A percentile compares a stretch with the other conserved stretches of the same genome.
phyloP scores from a whole-genome alignment of 208 protist species.

The Phytomonas serpens region DNA sequence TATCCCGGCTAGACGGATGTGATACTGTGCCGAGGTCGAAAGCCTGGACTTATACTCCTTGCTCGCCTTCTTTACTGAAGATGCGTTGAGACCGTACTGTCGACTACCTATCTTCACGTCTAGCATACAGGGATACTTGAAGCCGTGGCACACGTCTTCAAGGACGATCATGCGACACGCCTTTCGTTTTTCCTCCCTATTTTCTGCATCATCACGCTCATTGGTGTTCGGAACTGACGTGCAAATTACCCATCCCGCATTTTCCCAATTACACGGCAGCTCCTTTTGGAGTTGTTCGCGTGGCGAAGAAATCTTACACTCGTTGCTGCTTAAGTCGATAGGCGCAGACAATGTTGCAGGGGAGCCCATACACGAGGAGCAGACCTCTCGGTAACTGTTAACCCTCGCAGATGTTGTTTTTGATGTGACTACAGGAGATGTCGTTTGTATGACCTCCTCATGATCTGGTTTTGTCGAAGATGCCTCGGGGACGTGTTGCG shows the following conservation, averaged over 20 bases:
- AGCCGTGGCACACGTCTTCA: slow-evolving; percentile 77
- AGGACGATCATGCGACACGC: slow-evolving; percentile 61
- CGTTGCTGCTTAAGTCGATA: not conserved
- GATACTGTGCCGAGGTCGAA: slow-evolving; percentile 62
- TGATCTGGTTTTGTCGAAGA: not conserved
- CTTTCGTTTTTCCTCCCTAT: slow-evolving; percentile 4
- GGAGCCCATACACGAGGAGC: too few species aligned
- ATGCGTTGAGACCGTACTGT: slow-evolving; percentile 74
- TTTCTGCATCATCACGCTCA: slow-evolving; percentile 15
- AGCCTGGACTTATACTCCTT: slow-evolving; percentile 57
- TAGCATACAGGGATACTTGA: slow-evolving; percentile 63
- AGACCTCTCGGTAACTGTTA: too few species aligned
- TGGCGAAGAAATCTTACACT: not conserved
- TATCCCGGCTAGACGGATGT: slow-evolving; percentile 74
- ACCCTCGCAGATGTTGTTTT: too few species aligned
- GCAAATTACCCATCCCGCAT: not conserved
- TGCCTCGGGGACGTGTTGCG: not conserved
- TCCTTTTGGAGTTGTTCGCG: not conserved
- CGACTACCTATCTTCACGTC: slow-evolving; percentile 84
- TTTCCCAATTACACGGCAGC: not conserved
- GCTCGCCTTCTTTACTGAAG: slow-evolving; percentile 49
- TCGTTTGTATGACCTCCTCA: not conserved
- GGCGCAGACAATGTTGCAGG: not conserved
- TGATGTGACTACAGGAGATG: not conserved
- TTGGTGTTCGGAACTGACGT: slow-evolving; percentile 4